phyloP scores from a whole-genome alignment of 345 rosid genomes.

The Pistacia vera region DNA sequence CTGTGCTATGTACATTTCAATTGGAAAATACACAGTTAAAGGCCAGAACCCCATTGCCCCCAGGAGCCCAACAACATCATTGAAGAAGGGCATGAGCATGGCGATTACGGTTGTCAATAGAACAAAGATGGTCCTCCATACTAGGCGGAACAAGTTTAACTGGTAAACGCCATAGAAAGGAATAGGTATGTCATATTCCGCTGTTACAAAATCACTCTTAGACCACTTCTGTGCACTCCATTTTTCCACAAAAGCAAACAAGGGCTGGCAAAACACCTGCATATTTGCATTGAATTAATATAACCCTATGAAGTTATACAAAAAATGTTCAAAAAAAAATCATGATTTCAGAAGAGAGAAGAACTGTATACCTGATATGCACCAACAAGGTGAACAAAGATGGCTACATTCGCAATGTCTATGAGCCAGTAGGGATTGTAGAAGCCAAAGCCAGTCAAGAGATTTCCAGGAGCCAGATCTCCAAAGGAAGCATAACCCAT shows the following conservation, averaged over 20 bases:
- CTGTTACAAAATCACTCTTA: slow-evolving; percentile 41
- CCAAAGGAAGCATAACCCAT: slow-evolving; percentile 88
- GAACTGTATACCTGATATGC: too few relatives aligned
- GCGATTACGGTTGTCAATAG: slow-evolving; percentile 44
- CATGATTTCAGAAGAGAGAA: too few relatives aligned
- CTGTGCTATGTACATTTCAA: slow-evolving; percentile 54
- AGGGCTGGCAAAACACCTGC: slow-evolving; percentile 60
- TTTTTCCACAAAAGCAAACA: slow-evolving; percentile 65
- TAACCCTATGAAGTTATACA: too few relatives aligned
- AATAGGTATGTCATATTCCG: slow-evolving; percentile 43
- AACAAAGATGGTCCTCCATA: slow-evolving; percentile 57
- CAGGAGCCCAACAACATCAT: slow-evolving; percentile 53
- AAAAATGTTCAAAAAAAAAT: too few relatives aligned
- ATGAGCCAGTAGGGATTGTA: slow-evolving; percentile 82
- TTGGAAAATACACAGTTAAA: slow-evolving; percentile 49
- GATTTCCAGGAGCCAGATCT: slow-evolving; percentile 72
- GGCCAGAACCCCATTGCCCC: slow-evolving; percentile 60
- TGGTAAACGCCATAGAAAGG: slow-evolving; percentile 44
- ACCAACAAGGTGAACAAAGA: slow-evolving; percentile 32
- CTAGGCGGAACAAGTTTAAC: slow-evolving; percentile 49
- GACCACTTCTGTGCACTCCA: slow-evolving; percentile 50
- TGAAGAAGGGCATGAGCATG: slow-evolving; percentile 66
- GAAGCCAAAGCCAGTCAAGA: slow-evolving; percentile 78
- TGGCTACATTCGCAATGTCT: slow-evolving; percentile 68
- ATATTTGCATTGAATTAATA: background rate